Evolutionary conservation across 495 filamentous ascomycete genomes (phyloP), one percentile per base, ranked within the genome.

Genomic region (Annulohypoxylon stygium): DNA sequence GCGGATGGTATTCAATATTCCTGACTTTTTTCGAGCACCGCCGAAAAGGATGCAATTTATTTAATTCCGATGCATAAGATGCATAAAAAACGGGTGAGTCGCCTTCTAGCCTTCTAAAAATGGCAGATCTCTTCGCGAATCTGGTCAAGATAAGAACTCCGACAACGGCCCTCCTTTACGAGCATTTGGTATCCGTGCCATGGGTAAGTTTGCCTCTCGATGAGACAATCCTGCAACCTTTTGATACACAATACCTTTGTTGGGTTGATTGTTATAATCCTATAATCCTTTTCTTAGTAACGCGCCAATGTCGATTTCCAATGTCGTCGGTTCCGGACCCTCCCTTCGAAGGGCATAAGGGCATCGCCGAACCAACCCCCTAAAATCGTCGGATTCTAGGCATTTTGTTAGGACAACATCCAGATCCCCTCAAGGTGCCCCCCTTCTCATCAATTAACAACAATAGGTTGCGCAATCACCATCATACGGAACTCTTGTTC

Each of bases 151-250:
- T 75, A 75, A 75, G 67, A 53, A 41, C 59, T 75, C 72, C 72
- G 72, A 75, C 63, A 75, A 48, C 72, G 72, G 72, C 72, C 72
- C 72, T 57, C 72, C 72, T 75, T 75, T 70, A 75, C 72, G 53
- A 54, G n/a, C 11, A 9, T n/a, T 47, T 55, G 11, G 3, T 25
- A 54, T 74, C 50, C 67, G 30, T 36, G 20, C 63, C 43, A 70
- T 75, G 63, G 30, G 30, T 67, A 67, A 36, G 59, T 59, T 65
- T 16, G 16, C 62, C 59, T 70, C 57, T 65, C 53, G 43, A 67
- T 61, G 51, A 64, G 62, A 70, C 67, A 63, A 74, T 68, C 63
- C 59, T 68, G 23, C 36, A 64, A 47, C 53, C 34, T 71, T 59
- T 51, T 54, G 45, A 67, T 70, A 43, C 47, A 63, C 51, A 57